Percentiles rank a stretch among this genome's conserved stretches.
phyloP scores from a whole-genome alignment of 257 asterid genomes.

The Solanum appendiculatum region DNA sequence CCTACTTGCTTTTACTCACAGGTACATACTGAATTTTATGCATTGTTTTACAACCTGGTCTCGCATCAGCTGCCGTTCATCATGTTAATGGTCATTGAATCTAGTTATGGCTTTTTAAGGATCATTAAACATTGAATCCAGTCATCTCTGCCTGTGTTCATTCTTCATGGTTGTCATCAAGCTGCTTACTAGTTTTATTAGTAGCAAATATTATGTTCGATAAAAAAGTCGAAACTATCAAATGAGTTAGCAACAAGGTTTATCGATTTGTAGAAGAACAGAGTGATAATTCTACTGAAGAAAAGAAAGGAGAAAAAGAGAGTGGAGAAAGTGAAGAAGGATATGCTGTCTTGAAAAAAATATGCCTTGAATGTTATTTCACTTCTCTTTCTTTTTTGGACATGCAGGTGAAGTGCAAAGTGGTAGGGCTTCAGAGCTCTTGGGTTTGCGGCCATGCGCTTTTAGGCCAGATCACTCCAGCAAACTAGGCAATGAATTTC shows the following conservation, averaged over 20 bases:
- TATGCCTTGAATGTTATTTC: background rate
- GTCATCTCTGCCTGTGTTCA: background rate
- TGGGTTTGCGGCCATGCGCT: conserved; percentile 68
- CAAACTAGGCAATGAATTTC: conserved; percentile 96
- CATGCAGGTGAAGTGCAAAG: conserved; percentile 72
- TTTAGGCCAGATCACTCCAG: conserved; percentile 84
- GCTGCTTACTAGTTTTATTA: background rate
- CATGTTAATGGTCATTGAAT: background rate
- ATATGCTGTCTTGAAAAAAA: background rate
- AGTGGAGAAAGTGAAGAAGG: background rate
- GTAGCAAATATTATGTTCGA: background rate
- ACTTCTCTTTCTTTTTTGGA: background rate
- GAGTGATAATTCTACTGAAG: background rate
- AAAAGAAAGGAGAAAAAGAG: background rate
- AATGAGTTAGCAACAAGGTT: background rate
- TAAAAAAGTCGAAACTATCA: background rate
- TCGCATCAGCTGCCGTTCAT: background rate
- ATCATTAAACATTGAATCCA: background rate
- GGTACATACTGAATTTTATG: conserved; percentile 29
- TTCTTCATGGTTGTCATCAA: background rate
- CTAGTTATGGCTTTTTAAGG: background rate
- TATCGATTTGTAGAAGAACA: background rate
- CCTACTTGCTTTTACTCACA: conserved; percentile 65
- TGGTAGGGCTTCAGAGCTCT: conserved; percentile 60
- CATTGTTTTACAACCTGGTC: background rate